Percentiles rank a stretch among this genome's conserved stretches.
Evolutionary conservation across 495 filamentous ascomycete genomes (phyloP).

Genomic region (Neurospora cerealis): DNA sequence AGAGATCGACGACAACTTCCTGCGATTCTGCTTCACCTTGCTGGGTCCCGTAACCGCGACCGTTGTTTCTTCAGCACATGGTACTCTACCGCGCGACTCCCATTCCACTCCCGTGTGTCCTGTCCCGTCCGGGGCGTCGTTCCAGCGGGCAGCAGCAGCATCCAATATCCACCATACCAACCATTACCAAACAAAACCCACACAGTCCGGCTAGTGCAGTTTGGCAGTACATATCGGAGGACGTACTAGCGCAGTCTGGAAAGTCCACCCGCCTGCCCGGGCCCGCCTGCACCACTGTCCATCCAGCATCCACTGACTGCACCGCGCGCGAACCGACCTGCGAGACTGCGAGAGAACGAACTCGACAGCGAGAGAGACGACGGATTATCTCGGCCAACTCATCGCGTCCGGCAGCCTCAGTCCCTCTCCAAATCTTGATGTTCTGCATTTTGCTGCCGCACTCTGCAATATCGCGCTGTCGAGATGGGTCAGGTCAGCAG

Average conservation of each 20-base stretch:
- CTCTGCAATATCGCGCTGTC: constrained; percentile 15
- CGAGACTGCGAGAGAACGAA: not conserved
- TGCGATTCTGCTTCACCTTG: not conserved
- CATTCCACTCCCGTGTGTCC: not conserved
- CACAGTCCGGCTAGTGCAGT: not conserved
- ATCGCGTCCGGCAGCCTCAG: not conserved
- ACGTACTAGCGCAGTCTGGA: not conserved
- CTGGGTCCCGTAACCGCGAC: not conserved
- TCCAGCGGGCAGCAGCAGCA: not conserved
- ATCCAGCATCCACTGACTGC: not conserved
- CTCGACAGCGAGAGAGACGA: not conserved
- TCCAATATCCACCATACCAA: not conserved
- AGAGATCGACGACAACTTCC: not conserved
- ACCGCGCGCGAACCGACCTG: not conserved
- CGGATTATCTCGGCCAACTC: not conserved
- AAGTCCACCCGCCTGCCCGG: not conserved
- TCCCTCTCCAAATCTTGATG: not conserved
- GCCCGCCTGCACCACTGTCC: not conserved
- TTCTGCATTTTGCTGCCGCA: not conserved
- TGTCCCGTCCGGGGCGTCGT: not conserved
- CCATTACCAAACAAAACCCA: not conserved
- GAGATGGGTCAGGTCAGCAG: constrained; percentile 90
- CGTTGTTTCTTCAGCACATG: not conserved
- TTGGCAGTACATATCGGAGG: not conserved
- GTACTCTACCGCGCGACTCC: not conserved